Evolutionary conservation across 257 asterid species (phyloP), one percentile per base, ranked within the genome.

Genomic region (Orobanche coerulescens): DNA sequence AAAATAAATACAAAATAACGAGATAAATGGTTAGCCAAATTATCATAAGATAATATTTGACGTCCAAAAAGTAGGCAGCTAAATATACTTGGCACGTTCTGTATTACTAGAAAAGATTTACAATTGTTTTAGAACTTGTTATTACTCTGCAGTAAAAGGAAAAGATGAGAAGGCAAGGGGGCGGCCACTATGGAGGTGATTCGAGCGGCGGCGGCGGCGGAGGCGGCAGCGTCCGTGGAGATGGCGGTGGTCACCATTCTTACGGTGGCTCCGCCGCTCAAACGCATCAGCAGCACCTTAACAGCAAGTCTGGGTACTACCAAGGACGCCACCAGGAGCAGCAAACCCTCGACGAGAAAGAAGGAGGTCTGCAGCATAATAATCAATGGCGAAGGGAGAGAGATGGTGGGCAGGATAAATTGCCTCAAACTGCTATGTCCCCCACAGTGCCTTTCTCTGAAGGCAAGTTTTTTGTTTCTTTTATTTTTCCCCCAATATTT

Each of bases 381-480:
- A 76, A 75, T 76, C 85, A 84, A 59, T 79, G 87, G 89, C 81
- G 82, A 64, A 79, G 92, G 94, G 92, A 88, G 65, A 77, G 89
- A 73, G 90, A 88, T 33, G 79, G 74, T 3, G 36, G 71, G 16
- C 75, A 71, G 64, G 66, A 82, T 20, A 75, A 72, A 69, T 43
- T 84, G 73, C 79, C 77, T 6, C 76, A 73, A 58, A 80, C 77
- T 58, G 82, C 87, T 14, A 79, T 85, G 82, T 82, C 96, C 4
- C 89, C 96, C 6, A 75, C 79, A 8, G 72, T 83, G 65, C 79
- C 78, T 28, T 79, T 66, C 69, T 68, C 82, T 65, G 82, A 82
- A 73, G 91, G 91, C 68, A 75, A 43, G 67, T 46, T 3, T 10
- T 23, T n/a, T n/a, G n/a, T n/a, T n/a, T n/a, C n/a, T n/a, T n/a